phyloP scores from a whole-genome alignment of 345 rosid genomes.

The Brassica juncea region DNA sequence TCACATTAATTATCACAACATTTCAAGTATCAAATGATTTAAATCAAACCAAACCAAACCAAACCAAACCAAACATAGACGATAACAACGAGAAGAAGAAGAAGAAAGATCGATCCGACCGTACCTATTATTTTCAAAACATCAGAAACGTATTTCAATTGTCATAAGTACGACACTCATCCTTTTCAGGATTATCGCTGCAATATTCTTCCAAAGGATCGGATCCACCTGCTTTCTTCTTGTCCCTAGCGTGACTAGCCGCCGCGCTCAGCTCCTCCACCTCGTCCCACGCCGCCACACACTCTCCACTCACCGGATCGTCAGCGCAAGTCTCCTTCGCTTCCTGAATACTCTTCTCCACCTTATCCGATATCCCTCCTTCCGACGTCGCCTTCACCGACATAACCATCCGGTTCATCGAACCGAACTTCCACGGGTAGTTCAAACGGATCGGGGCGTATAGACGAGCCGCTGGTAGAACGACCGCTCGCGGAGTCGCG shows the following conservation, averaged over 20 bases:
- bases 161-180: slow-evolving; percentile 95
- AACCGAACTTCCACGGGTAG: slow-evolving; percentile 52
- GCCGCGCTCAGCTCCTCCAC: slow-evolving; percentile 99
- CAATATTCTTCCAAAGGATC: slow-evolving; percentile 89
- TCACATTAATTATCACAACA: slow-evolving; percentile 17
- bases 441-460: slow-evolving; percentile 36
- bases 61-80: not conserved
- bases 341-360: slow-evolving; percentile 76
- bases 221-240: slow-evolving; percentile 58
- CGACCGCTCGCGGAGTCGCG: slow-evolving; percentile 46
- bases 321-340: slow-evolving; percentile 80
- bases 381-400: slow-evolving; percentile 79
- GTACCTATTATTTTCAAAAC: slow-evolving; percentile 12
- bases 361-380: slow-evolving; percentile 68
- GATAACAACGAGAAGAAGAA: not conserved
- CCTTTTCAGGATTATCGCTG: slow-evolving; percentile 88
- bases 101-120: not conserved
- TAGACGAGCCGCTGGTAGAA: slow-evolving; percentile 41
- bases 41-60: not conserved
- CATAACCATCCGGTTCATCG: slow-evolving; percentile 40
- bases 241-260: slow-evolving; percentile 90
- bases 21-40: no score
- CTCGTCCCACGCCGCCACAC: slow-evolving; percentile 99
- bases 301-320: slow-evolving; percentile 90
- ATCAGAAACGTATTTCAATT: slow-evolving; percentile 36